Evolutionary conservation across 371 early-diverging fungal genomes (phyloP).

Genomic region (Mortierella sp.): DNA sequence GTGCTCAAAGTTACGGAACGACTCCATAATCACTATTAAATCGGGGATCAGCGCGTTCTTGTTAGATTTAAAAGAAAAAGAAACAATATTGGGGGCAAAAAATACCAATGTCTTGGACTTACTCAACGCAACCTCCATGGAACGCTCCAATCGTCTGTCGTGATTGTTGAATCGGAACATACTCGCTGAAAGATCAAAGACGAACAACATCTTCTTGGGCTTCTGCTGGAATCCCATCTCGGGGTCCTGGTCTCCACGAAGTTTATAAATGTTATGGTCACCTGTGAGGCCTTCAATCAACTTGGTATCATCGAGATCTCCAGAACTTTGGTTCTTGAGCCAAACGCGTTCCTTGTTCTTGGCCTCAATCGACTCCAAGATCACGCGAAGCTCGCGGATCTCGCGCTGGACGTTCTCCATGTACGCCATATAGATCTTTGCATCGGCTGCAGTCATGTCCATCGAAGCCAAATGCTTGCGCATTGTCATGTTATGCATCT

Average conservation of each 20-base stretch:
- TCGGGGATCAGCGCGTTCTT: not conserved
- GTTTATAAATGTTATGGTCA: constrained; percentile 83
- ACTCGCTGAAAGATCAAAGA: constrained; percentile 85
- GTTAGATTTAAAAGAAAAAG: not conserved
- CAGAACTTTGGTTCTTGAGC: constrained; percentile 84
- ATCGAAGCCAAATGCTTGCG: constrained; percentile 72
- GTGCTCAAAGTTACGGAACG: constrained; percentile 86
- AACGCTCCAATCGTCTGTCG: constrained; percentile 78
- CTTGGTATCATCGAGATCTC: constrained; percentile 88
- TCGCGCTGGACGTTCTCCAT: constrained; percentile 77
- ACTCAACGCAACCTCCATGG: constrained; percentile 79
- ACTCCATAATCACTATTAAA: constrained; percentile 84
- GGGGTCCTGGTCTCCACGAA: constrained; percentile 84
- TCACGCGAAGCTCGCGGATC: constrained; percentile 81
- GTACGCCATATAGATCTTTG: constrained; percentile 67
- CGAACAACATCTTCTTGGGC: constrained; percentile 86
- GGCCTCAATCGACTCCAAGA: constrained; percentile 82
- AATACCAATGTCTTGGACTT: constrained; percentile 12
- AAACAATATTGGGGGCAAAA: not conserved
- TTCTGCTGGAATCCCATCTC: constrained; percentile 77
- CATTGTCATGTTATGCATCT: constrained; percentile 78
- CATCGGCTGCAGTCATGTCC: constrained; percentile 81
- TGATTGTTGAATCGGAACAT: constrained; percentile 84
- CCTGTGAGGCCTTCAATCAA: constrained; percentile 87
- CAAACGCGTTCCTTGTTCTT: constrained; percentile 89